Percentiles rank a stretch among this genome's conserved stretches.
Conservation (phyloP, 2,329 filamentous ascomycete genomes). For the Curvularia sp. region DNA sequence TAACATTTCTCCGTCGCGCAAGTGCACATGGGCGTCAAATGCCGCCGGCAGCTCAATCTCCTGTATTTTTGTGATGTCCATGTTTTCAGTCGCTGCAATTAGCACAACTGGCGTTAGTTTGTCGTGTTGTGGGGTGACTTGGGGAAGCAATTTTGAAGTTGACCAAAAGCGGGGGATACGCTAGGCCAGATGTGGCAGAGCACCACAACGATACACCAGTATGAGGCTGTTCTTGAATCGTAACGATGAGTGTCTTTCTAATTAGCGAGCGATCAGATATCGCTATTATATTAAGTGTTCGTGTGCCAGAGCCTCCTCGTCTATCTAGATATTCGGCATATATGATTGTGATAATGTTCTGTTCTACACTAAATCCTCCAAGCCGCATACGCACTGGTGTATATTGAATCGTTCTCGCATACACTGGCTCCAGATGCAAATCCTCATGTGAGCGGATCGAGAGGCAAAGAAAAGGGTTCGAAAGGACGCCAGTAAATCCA, state of each 20-base stretch:
- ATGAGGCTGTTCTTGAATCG: not conserved
- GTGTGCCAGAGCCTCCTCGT: not conserved
- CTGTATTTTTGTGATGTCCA: constrained; percentile 52
- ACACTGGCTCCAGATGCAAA: not conserved
- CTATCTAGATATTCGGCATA: not conserved
- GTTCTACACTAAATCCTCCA: not conserved
- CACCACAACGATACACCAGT: not conserved
- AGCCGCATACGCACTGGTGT: not conserved
- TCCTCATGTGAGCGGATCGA: too few species aligned
- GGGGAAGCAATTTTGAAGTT: constrained; percentile 10
- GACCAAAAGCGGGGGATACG: constrained; percentile 6
- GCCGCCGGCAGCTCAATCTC: constrained; percentile 58
- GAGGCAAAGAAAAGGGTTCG: not conserved
- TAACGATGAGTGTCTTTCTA: not conserved
- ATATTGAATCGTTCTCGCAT: not conserved
- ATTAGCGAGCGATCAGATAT: not conserved
- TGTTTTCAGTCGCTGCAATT: constrained; percentile 12
- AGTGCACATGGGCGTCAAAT: constrained; percentile 61
- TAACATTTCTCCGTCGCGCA: constrained; percentile 61
- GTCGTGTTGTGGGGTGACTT: constrained; percentile 1
- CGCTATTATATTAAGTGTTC: not conserved
- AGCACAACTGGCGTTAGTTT: not conserved
- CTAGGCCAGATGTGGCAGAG: constrained; percentile 2
- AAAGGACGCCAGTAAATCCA: not conserved
- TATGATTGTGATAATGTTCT: not conserved